A percentile compares a stretch with the other conserved stretches of the same genome.
These are phyloP conservation scores for Macadamia tetraphylla DNA, from an alignment of 164 flowering plant genomes.

Conservation along the genomic window DNA sequence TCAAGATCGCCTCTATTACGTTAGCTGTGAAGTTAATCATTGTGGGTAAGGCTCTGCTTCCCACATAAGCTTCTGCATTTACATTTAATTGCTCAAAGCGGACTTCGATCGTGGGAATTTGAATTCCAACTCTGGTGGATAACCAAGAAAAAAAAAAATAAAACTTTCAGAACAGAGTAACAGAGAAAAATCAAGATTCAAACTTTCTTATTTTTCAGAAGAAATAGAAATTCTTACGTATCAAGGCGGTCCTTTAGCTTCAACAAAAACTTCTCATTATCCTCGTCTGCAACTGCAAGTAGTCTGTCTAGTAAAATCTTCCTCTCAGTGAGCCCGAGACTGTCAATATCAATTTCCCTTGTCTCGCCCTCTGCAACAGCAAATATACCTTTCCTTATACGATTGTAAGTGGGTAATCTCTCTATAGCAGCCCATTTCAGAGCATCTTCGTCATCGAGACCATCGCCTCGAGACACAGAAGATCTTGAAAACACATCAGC, in stretches of 20 bases:
- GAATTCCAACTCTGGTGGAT: conserved; percentile 8
- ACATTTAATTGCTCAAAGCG: conserved; percentile 11
- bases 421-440: conserved; percentile 78
- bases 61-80: conserved; percentile 13
- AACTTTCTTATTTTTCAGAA: no score
- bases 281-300: conserved; percentile 55
- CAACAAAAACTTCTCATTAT: conserved; percentile 68
- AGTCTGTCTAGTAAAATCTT: conserved; percentile 51
- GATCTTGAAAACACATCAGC: conserved; percentile 47
- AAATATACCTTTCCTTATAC: conserved; percentile 64
- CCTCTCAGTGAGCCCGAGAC: conserved; percentile 50
- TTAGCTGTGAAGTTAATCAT: conserved; percentile 12
- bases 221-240: conserved; percentile 24
- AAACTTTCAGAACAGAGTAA: no score
- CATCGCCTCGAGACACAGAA: conserved; percentile 33
- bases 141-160: background rate
- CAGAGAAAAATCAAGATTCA: no score
- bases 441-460: conserved; percentile 55
- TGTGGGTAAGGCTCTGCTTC: conserved; percentile 18
- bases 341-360: conserved; percentile 43
- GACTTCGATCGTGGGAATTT: conserved; percentile 14
- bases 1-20: conserved; percentile 25
- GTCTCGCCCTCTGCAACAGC: conserved; percentile 30
- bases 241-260: conserved; percentile 61
- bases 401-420: conserved; percentile 60